These are phyloP conservation scores for Skeletonema grethae DNA, from an alignment of 108 stramenopile species.

Conservation along the genomic window DNA sequence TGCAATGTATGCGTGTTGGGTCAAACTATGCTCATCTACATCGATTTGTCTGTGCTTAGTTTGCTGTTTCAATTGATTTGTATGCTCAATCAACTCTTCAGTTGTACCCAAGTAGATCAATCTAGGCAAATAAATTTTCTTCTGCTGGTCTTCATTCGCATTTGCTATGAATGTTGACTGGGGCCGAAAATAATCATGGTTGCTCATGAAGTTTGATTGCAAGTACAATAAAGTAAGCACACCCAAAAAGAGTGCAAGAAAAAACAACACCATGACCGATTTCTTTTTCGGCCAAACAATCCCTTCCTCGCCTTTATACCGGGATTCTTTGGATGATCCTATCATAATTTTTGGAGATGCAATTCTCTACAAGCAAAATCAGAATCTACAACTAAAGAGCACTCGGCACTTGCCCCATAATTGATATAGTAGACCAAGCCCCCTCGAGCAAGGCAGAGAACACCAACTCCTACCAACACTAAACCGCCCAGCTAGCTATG, in stretches of 20 bases:
- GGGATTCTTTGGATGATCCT: too few relatives aligned
- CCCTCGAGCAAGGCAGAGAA: too few relatives aligned
- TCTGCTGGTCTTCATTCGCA: background rate
- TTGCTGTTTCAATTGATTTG: background rate
- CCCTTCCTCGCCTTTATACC: too few relatives aligned
- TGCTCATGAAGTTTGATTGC: background rate
- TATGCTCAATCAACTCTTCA: background rate
- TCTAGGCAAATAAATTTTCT: background rate
- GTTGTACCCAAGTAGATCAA: background rate
- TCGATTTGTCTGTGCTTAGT: background rate
- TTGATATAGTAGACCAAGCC: too few relatives aligned
- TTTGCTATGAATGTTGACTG: background rate
- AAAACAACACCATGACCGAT: background rate
- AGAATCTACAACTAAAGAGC: too few relatives aligned
- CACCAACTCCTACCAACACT: too few relatives aligned
- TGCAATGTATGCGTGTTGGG: background rate
- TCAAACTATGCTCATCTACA: background rate
- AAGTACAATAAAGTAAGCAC: background rate
- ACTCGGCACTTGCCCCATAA: too few relatives aligned
- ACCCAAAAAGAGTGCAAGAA: background rate
- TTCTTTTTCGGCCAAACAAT: background rate
- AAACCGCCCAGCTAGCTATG: too few relatives aligned
- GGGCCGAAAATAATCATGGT: background rate
- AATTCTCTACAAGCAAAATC: too few relatives aligned
- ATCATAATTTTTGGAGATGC: too few relatives aligned